Evolutionary conservation across 1,284 basidiomycete species (phyloP), one percentile per base, ranked within the genome.

Genomic region (Puccinia triticina): DNA sequence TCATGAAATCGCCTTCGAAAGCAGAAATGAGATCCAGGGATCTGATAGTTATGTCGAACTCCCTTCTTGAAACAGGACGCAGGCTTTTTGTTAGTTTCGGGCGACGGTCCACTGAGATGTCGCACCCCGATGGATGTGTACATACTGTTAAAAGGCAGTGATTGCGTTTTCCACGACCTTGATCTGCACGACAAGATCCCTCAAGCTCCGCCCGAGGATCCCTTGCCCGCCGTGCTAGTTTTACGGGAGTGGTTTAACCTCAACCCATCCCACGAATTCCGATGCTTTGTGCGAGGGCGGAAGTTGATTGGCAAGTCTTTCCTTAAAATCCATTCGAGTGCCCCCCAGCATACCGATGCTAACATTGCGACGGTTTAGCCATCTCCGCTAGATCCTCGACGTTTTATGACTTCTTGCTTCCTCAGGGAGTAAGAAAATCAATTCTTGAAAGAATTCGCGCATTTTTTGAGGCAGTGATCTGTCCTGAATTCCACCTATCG

Each of bases 171-270:
- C 10, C 93, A 96, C 84, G 96, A 96, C 86, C 87, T 96, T 4
- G 90, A 90, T 84, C 85, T 88, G 7, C 89, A 89, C 23, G 88
- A 85, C 53, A 91, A 93, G 21, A 93, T 93, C 50, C 8, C 55
- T 40, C 34, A 29, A 48, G 37, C 29, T 26, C 29, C 72, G n/a
- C 26, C 57, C 80, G 10, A 66, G 55, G n/a, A 1, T 66, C 40
- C 75, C 57, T 92, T 93, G 84, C 89, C 90, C 40, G 89, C 96
- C 2, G 94, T 97, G 86, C 90, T 99, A n/a, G 92, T 97, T 0
- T 89, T 98, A 83, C 91, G 94, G 84, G 95, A 96, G 86, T 98
- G 94, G 93, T 94, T 94, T 85, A 89, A 92, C 23, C 89, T 99
- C 76, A 93, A 95, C 84, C 90, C 90, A 29, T 92, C 93, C 83